phyloP scores from a whole-genome alignment of 1,284 basidiomycete genomes.

The Ustilago esculenta region DNA sequence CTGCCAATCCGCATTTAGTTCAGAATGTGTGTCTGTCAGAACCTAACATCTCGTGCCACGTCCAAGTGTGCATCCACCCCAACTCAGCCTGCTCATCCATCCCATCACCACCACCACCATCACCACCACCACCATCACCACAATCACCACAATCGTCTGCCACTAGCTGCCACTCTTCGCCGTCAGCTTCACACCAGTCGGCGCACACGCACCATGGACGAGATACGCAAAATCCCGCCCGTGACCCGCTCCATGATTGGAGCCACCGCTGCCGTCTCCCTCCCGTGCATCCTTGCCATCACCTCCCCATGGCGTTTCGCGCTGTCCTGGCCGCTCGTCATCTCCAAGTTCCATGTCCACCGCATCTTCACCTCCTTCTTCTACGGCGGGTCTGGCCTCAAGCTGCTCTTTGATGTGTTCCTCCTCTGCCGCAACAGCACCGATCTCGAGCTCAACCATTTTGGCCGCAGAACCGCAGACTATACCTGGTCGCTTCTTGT shows the following conservation, averaged over 20 bases:
- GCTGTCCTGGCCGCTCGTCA: slow-evolving; percentile 72
- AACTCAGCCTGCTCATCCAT: too few relatives aligned
- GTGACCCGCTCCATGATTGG: slow-evolving; percentile 79
- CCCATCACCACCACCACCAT: too few relatives aligned
- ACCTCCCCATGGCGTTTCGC: slow-evolving; percentile 73
- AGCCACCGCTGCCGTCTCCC: slow-evolving; percentile 74
- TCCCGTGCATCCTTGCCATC: slow-evolving; percentile 74
- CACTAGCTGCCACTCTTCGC: too few relatives aligned
- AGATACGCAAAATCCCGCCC: slow-evolving; percentile 77
- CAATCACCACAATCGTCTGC: too few relatives aligned
- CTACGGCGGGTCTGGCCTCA: slow-evolving; percentile 70
- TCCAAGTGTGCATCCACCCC: too few relatives aligned
- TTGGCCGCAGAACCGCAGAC: slow-evolving; percentile 53
- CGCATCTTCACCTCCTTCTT: slow-evolving; percentile 81
- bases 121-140: too few relatives aligned
- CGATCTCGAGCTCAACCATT: slow-evolving; percentile 55
- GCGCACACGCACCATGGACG: slow-evolving; percentile 41
- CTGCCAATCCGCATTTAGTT: too few relatives aligned
- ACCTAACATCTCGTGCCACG: too few relatives aligned
- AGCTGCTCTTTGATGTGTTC: slow-evolving; percentile 59
- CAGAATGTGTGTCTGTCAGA: too few relatives aligned
- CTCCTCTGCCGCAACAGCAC: slow-evolving; percentile 53
- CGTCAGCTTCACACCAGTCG: too few relatives aligned
- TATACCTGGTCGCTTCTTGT: slow-evolving; percentile 58
- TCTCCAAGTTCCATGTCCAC: slow-evolving; percentile 74